phyloP scores from a whole-genome alignment of 1,284 basidiomycete species.

The Ustilago lituana region DNA sequence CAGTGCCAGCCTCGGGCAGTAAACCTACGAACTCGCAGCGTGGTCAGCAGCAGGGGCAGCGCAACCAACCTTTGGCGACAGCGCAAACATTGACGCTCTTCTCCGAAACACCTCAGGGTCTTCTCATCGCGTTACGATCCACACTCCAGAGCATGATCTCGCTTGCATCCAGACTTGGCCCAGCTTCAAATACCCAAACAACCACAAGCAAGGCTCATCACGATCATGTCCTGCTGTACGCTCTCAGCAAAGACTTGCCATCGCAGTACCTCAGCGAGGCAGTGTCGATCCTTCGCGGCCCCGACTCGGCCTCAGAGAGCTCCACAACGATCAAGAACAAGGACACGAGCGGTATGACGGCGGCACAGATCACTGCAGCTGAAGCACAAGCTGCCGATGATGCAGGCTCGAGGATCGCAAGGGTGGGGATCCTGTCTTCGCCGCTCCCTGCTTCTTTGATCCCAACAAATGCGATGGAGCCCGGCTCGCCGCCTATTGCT shows the following conservation, averaged over 20 bases:
- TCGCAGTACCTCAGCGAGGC: slow-evolving; percentile 40
- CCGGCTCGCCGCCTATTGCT: slow-evolving; percentile 32
- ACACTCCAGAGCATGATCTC: slow-evolving; percentile 49
- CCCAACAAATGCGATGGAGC: slow-evolving; percentile 30
- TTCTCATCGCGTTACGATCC: slow-evolving; percentile 49
- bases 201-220: slow-evolving; percentile 12
- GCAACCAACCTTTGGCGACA: slow-evolving; percentile 48
- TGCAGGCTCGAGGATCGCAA: slow-evolving; percentile 23
- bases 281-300: slow-evolving; percentile 43
- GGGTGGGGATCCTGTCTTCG: slow-evolving; percentile 49
- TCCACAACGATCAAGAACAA: not conserved
- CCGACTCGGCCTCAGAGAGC: slow-evolving; percentile 7
- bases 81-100: slow-evolving; percentile 56
- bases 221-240: slow-evolving; percentile 51
- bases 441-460: slow-evolving; percentile 49
- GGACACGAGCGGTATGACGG: slow-evolving; percentile 16
- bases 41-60: slow-evolving; percentile 43
- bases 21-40: slow-evolving; percentile 1
- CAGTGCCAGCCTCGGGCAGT: not conserved
- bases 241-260: slow-evolving; percentile 56
- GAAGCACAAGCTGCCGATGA: slow-evolving; percentile 17
- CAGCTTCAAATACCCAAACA: slow-evolving; percentile 13
- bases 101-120: slow-evolving; percentile 42
- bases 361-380: slow-evolving; percentile 25
- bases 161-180: slow-evolving; percentile 25